Base-by-base conservation (phyloP, 441 rosid species). In the Arabidopsis lyrata region DNA sequence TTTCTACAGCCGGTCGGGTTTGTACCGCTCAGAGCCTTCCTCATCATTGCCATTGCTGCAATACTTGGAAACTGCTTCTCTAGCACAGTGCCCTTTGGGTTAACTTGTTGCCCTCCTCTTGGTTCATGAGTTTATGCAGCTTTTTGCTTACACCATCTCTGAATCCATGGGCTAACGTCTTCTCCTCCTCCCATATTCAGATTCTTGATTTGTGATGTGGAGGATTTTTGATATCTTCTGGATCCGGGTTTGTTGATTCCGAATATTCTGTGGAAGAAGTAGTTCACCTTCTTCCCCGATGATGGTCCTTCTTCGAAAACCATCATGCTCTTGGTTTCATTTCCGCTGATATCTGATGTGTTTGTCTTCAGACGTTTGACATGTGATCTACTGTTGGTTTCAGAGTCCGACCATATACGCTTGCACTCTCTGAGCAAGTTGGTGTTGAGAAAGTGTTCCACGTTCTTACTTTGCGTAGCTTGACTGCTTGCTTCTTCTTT, bases 41-140 rank as follows among this genome's bases (percentile, higher is more conserved):
- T 94, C 96, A 91, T 86, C 85, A 95, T 49, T 48, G 97, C 99
- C 97, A 93, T 91, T 35, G 99, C 99, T 58, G 90, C 97, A 60
- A 90, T 66, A 80, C 98, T 93, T 12, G 99, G 97, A 74, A 80
- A 86, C 58, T 86, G 91, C 81, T 84, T 80, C 84, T 83, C 64
- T 81, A 41, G 83, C 67, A 81, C 77, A 44, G 79, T 79, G 44
- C 49, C 77, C 70, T 80, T 83, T 65, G 82, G 71, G 60, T 75
- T 76, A 41, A 57, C 78, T 8, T 29, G 66, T 39, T 75, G 50
- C 54, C 77, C 73, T 35, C 50, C 61, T 72, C 36, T 56, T 78
- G 74, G 80, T 82, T 73, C 74, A 32, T 52, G 66, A 5, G 59
- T 75, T 57, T 82, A 44, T 20, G 63, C 61, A 38, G 61, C 44